Base-by-base conservation (phyloP, 305 asterid species). In the Solanum aculeatissimum region DNA sequence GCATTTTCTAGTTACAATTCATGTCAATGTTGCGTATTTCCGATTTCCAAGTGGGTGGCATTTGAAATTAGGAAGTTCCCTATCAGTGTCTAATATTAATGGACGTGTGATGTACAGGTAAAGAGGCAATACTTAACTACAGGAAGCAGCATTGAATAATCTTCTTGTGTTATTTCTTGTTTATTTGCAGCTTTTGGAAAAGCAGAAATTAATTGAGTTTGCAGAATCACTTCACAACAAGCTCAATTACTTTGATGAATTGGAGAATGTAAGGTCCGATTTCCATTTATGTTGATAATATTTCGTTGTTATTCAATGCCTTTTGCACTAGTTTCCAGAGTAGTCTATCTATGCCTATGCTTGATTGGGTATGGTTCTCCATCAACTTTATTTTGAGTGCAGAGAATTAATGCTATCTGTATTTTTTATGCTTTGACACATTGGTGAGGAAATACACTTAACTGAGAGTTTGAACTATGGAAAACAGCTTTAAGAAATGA, bases 161-260 rank as follows among this genome's bases (percentile, higher is more conserved):
- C 80, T 19, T 69, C 63, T 75, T 49, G 51, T 79, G 89, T 86
- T 75, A 53, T 87, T 84, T 92, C 84, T 86, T 85, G 38, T 84
- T 87, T 82, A 69, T 90, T 87, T 93, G 92, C 93, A 97, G 99
- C 91, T 97, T 47, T 85, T 95, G 91, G 99, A 97, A 93, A 97
- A 97, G 94, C 98, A 94, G 90, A 94, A 90, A 90, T 89, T 95
- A 83, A 91, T 95, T 85, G 97, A 94, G 88, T 97, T 97, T 89
- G 98, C 98, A 80, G 99, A 97, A 88, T 97, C 98, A 83, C 97
- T 97, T 86, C 99, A 97, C 79, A 92, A 89, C 86, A 97, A 97
- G 92, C 98, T 94, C 89, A 95, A 92, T 89, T 97, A 97, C 93
- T 97, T 97, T 13, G 99, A 97, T 91, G 99, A 97, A 91, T 89